Conservation (phyloP, 2,329 filamentous ascomycete genomes). For the Pestalotiopsis sp. region DNA sequence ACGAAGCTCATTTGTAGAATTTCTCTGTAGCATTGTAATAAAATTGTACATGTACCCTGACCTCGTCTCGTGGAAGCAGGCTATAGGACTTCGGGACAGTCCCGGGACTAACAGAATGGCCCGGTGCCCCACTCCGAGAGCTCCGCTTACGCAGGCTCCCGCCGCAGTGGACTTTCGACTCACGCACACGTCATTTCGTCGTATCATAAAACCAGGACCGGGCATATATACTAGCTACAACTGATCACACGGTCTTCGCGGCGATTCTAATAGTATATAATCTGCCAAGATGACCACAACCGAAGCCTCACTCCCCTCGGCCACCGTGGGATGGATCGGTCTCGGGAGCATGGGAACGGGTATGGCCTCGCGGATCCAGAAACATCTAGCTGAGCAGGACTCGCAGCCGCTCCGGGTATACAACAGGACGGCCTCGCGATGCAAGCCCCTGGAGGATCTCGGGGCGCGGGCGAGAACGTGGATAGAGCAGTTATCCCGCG, state of each 20-base stretch:
- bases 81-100: neutral
- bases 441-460: constrained; percentile 30
- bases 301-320: neutral
- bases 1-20: neutral
- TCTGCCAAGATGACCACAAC: no score
- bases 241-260: no score
- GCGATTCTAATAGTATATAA: no score
- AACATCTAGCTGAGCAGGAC: constrained; percentile 31
- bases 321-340: constrained; percentile 31
- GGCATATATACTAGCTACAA: no score
- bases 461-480: constrained; percentile 29
- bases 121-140: neutral
- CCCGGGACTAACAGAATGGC: neutral
- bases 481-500: neutral
- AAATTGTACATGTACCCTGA: no score
- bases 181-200: neutral
- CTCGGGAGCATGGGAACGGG: constrained; percentile 53
- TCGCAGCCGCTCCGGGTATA: constrained; percentile 38
- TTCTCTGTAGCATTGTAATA: no score
- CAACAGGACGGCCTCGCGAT: constrained; percentile 51
- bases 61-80: no score
- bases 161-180: neutral
- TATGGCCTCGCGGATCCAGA: constrained; percentile 54
- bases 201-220: neutral
- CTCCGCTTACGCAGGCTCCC: neutral